Conservation (phyloP, 306 rosid species). For the Cicer chorassanicum region DNA sequence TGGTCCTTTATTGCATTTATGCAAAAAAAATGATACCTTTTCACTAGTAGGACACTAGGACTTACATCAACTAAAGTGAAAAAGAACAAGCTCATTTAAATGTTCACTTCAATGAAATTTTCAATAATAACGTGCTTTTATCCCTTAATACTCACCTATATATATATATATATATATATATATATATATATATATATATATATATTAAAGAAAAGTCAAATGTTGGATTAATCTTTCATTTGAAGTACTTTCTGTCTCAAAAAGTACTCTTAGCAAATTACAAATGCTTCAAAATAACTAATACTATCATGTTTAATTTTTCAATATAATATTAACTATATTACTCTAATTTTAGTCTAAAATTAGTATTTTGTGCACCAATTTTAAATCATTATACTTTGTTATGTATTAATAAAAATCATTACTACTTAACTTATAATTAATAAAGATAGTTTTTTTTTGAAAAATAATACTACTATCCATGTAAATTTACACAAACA, state of each 20-base stretch:
- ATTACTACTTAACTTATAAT: not conserved
- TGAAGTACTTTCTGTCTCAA: too few relatives aligned
- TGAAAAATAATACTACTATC: too few relatives aligned
- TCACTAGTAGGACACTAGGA: constrained; percentile 1
- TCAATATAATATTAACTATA: not conserved
- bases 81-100: not conserved
- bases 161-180: too few relatives aligned
- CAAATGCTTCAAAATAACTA: too few relatives aligned
- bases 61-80: not conserved
- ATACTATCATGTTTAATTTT: too few relatives aligned
- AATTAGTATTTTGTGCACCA: not conserved
- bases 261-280: too few relatives aligned
- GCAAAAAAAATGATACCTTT: not conserved
- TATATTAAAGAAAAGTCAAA: too few relatives aligned
- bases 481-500: too few relatives aligned
- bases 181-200: too few relatives aligned
- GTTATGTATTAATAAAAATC: not conserved
- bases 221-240: too few relatives aligned
- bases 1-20: constrained; percentile 6
- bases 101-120: too few relatives aligned
- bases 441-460: too few relatives aligned
- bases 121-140: not conserved
- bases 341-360: not conserved
- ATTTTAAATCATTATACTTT: not conserved
- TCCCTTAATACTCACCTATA: not conserved